Evolutionary conservation across 1,284 basidiomycete species (phyloP).

Genomic region (Melampsora americana): DNA sequence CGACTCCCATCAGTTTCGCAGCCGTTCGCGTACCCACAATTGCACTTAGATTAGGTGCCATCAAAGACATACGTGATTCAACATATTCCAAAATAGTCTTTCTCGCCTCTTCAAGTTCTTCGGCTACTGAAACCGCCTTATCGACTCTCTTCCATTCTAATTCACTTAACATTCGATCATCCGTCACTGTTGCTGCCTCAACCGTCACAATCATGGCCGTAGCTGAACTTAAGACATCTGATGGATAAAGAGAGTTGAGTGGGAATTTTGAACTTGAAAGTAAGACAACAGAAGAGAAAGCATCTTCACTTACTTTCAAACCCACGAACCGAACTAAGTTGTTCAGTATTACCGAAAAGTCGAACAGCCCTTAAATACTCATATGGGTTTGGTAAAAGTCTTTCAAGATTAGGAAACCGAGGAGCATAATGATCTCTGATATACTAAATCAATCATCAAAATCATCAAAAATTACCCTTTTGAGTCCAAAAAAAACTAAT

Average conservation of each 20-base stretch:
- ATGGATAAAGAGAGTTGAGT: conserved; percentile 55
- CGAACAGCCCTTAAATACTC: conserved; percentile 91
- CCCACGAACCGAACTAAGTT: conserved; percentile 34
- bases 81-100: conserved; percentile 94
- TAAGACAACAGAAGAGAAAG: conserved; percentile 50
- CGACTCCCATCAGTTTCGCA: conserved; percentile 93
- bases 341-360: conserved; percentile 71
- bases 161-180: conserved; percentile 69
- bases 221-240: conserved; percentile 78
- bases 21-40: conserved; percentile 98
- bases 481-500: neutral
- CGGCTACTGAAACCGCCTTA: conserved; percentile 80
- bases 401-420: conserved; percentile 94
- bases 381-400: conserved; percentile 82
- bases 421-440: conserved; percentile 95
- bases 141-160: conserved; percentile 76
- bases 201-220: conserved; percentile 94
- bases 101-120: conserved; percentile 78
- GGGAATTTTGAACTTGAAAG: neutral
- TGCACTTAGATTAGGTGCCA: conserved; percentile 95
- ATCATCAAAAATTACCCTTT: too few species aligned
- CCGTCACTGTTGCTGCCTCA: conserved; percentile 79
- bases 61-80: conserved; percentile 94
- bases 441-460: conserved; percentile 67
- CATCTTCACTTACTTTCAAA: conserved; percentile 25